A percentile compares a stretch with the other conserved stretches of the same genome.
phyloP scores from a whole-genome alignment of 2,329 filamentous ascomycete species.

The Penicillium sp. region DNA sequence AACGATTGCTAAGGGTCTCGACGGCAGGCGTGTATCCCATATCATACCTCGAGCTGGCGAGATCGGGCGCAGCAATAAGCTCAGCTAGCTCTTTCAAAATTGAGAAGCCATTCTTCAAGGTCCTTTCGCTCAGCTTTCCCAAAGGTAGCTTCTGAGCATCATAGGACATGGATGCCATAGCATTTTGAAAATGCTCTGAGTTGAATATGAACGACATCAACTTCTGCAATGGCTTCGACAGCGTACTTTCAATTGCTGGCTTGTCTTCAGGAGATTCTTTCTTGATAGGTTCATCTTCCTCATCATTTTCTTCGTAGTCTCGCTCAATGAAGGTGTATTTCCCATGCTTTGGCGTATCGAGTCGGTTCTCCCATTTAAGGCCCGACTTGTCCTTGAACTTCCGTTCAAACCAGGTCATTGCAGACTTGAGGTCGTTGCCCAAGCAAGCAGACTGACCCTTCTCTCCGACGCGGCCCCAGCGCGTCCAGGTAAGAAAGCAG shows the following conservation, averaged over 20 bases:
- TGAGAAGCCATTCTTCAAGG: slow-evolving; percentile 68
- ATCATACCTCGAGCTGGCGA: slow-evolving; percentile 45
- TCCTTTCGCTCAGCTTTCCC: slow-evolving; percentile 75
- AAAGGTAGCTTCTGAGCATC: slow-evolving; percentile 65
- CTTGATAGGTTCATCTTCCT: slow-evolving; percentile 41
- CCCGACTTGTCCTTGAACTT: slow-evolving; percentile 56
- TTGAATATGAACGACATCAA: slow-evolving; percentile 83
- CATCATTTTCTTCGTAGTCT: slow-evolving; percentile 66
- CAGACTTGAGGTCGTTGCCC: slow-evolving; percentile 37
- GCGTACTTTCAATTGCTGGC: slow-evolving; percentile 49
- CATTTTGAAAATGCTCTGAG: slow-evolving; percentile 60
- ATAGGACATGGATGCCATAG: slow-evolving; percentile 41
- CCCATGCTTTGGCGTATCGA: slow-evolving; percentile 46
- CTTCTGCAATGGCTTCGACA: slow-evolving; percentile 56
- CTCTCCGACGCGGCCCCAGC: slow-evolving; percentile 71
- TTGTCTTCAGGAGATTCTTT: slow-evolving; percentile 34
- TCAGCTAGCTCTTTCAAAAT: slow-evolving; percentile 68
- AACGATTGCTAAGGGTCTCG: slow-evolving; percentile 66
- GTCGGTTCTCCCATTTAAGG: slow-evolving; percentile 47
- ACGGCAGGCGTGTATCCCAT: slow-evolving; percentile 41
- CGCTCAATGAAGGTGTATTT: slow-evolving; percentile 75
- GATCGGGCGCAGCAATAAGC: slow-evolving; percentile 52
- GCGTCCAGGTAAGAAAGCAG: slow-evolving; percentile 60
- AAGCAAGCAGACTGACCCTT: slow-evolving; percentile 43
- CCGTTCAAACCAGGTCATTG: slow-evolving; percentile 45